Percentiles rank a stretch among this genome's conserved stretches.
Conservation (phyloP, 2,329 filamentous ascomycete genomes). For the Macrophomina pseudophaseolina region DNA sequence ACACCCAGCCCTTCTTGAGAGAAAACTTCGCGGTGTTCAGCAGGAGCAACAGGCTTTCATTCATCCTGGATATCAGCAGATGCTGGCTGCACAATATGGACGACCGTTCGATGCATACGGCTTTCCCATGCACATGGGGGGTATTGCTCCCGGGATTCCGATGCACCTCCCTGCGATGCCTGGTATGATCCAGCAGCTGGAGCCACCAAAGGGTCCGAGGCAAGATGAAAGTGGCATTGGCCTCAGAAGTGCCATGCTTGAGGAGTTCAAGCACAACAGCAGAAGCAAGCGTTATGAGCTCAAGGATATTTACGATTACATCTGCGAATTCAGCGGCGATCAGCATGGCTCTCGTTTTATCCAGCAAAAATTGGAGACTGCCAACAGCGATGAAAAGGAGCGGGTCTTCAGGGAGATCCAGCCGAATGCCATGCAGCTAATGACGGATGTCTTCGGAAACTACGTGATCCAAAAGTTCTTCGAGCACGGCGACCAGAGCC, state of each 20-base stretch:
- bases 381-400: constrained; percentile 95
- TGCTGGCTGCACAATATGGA: constrained; percentile 43
- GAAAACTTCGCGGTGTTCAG: constrained; percentile 55
- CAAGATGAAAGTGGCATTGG: constrained; percentile 66
- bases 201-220: constrained; percentile 51
- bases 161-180: constrained; percentile 44
- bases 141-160: constrained; percentile 42
- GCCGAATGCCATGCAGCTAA: constrained; percentile 81
- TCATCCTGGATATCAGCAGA: constrained; percentile 29
- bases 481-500: constrained; percentile 89
- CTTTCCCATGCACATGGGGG: constrained; percentile 17
- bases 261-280: constrained; percentile 77
- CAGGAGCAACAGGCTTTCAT: constrained; percentile 43
- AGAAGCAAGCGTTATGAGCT: constrained; percentile 82
- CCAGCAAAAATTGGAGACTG: constrained; percentile 86
- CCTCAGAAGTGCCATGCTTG: constrained; percentile 73
- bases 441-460: constrained; percentile 97
- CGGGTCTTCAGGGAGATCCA: constrained; percentile 87
- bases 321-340: constrained; percentile 95
- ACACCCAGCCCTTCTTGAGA: constrained; percentile 54
- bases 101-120: constrained; percentile 35
- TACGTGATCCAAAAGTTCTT: constrained; percentile 99
- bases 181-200: constrained; percentile 43
- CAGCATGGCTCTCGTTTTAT: constrained; percentile 96
- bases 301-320: constrained; percentile 83